Evolutionary conservation across 768 basidiomycete genomes (phyloP), one percentile per base, ranked within the genome.

Genomic region (Coprinellus micaceus): DNA sequence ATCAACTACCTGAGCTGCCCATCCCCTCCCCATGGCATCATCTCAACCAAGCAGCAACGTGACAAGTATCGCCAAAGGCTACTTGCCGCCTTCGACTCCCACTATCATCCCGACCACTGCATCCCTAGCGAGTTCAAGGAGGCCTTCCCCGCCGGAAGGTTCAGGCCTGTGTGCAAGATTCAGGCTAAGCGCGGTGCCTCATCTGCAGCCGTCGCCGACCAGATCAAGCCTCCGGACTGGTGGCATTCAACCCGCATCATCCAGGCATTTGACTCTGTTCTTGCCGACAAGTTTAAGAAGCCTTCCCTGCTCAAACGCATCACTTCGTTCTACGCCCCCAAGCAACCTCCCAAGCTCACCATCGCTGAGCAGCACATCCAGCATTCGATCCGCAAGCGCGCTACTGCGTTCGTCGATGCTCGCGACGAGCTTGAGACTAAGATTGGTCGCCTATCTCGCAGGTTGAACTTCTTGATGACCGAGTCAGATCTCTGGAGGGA

Each of bases 351-450:
- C 26, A 82, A 83, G 62, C 76, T 95, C 45, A 89, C 85, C 26
- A 73, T 74, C 12, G 91, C 93, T 0, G 94, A 97, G 67, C 89
- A 92, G 69, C 78, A 84, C 56, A 88, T 94, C 59, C 91, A 94
- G 68, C 78, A 81, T 46, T 92, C 93, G 52, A 94, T 97, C 69
- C 87, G 94, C 61, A 90, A 90, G 69, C 88, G 94, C 40, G 94
- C 94, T n/a, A 89, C 88, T 3, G 92, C 92, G 36, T 96, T 95
- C 63, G 92, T 96, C 39, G 93, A 96, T 66, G 91, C 93, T 11
- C 81, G 94, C 33, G 94, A 95, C 68, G 93, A 94, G 64, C 82
- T 96, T 22, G 94, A 96, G 76, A 91, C 90, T 45, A 95, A 94
- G 79, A 93, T 94, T 60, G 93, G 91, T 28, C 84, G 92, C 40